Conservation (phyloP, 192 early-diverging fungal species). For the Rhizophagus sp. region DNA sequence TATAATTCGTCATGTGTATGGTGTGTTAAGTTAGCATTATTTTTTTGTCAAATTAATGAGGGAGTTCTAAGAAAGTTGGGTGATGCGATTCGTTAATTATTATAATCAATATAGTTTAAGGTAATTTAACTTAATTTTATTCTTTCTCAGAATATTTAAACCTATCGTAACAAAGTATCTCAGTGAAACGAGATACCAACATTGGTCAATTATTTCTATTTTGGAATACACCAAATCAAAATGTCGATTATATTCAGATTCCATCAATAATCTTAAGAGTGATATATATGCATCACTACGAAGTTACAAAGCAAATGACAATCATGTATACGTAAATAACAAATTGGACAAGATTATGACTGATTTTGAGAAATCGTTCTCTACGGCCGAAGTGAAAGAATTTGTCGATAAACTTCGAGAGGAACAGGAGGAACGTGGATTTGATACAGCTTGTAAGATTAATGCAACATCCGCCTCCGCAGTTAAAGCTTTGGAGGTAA, state of each 20-base stretch:
- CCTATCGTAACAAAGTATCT: conserved; percentile 20
- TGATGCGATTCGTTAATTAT: too few species aligned
- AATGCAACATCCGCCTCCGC: conserved; percentile 22
- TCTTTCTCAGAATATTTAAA: not conserved
- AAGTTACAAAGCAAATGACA: conserved; percentile 14
- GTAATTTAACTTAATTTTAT: too few species aligned
- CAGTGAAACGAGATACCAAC: not conserved
- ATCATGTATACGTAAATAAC: conserved; percentile 10
- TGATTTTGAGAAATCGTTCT: conserved; percentile 30
- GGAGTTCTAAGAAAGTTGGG: too few species aligned
- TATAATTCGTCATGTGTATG: too few species aligned
- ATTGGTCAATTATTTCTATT: conserved; percentile 34
- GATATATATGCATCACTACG: conserved; percentile 19
- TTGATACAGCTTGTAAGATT: conserved; percentile 18
- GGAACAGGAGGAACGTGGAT: conserved; percentile 17
- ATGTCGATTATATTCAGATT: conserved; percentile 25
- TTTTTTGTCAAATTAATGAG: too few species aligned
- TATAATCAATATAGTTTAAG: too few species aligned
- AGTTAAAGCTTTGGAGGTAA: conserved; percentile 26
- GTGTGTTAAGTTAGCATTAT: too few species aligned
- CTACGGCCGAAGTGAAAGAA: conserved; percentile 6
- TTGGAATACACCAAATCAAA: conserved; percentile 32
- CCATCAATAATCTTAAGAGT: conserved; percentile 12
- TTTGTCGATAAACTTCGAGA: conserved; percentile 26
- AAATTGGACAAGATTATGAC: conserved; percentile 21